Conservation (phyloP, 148 eudicot species). For the Polygonum maritimum region DNA sequence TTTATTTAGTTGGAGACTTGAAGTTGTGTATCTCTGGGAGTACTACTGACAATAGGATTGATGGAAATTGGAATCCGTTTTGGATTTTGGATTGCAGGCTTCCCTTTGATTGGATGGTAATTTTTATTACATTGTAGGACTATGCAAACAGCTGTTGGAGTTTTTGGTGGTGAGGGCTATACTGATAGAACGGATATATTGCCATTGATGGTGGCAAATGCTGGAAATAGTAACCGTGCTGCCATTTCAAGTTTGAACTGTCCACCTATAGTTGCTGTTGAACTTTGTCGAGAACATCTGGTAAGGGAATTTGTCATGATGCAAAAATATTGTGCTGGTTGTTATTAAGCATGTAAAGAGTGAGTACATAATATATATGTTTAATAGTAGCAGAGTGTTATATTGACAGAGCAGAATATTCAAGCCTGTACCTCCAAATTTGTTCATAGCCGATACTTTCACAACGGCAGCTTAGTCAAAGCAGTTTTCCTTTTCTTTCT, state of each 20-base stretch:
- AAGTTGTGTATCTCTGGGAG: background rate
- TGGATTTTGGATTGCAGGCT: background rate
- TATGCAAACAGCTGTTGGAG: slow-evolving; percentile 98
- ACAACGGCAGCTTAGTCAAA: background rate
- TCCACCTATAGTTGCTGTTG: slow-evolving; percentile 82
- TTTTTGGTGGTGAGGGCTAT: slow-evolving; percentile 89
- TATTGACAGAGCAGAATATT: too few species aligned
- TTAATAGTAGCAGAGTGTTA: background rate
- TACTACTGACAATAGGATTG: background rate
- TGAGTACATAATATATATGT: background rate
- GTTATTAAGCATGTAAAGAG: background rate
- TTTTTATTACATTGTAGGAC: slow-evolving; percentile 42
- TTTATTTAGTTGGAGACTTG: background rate
- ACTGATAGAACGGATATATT: slow-evolving; percentile 54
- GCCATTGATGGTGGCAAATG: slow-evolving; percentile 93
- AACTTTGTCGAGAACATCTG: slow-evolving; percentile 92
- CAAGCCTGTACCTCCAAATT: background rate
- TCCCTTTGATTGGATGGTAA: slow-evolving; percentile 8
- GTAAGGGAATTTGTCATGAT: slow-evolving; percentile 23
- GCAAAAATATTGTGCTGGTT: background rate
- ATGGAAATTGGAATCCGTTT: background rate
- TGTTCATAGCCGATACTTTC: background rate
- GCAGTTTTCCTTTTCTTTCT: background rate
- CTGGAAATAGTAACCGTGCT: slow-evolving; percentile 69
- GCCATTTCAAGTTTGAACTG: slow-evolving; percentile 89